phyloP scores from a whole-genome alignment of 2,329 filamentous ascomycete genomes.

The Neofusicoccum kwambonambiense region DNA sequence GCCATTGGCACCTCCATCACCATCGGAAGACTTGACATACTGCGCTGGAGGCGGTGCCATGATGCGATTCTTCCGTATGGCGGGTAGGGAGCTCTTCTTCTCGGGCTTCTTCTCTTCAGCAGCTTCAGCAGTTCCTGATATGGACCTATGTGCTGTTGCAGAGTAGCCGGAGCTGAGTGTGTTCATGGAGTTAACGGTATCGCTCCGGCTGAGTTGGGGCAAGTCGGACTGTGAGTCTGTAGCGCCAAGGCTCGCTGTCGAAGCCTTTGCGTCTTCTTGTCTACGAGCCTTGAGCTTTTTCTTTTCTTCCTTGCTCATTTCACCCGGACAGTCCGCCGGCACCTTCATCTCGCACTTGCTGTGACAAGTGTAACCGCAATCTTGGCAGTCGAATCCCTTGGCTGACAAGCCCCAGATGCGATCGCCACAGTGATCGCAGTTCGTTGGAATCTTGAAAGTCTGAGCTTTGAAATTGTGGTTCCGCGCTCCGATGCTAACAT shows the following conservation, averaged over 20 bases:
- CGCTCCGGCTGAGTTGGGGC: slow-evolving; percentile 70
- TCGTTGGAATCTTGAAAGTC: slow-evolving; percentile 98
- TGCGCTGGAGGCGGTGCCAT: slow-evolving; percentile 83
- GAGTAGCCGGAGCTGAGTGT: slow-evolving; percentile 81
- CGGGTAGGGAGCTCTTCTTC: slow-evolving; percentile 34
- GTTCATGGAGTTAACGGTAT: slow-evolving; percentile 80
- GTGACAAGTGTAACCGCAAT: slow-evolving; percentile 97
- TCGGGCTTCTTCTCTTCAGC: slow-evolving; percentile 51
- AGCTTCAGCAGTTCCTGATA: slow-evolving; percentile 60
- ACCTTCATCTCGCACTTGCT: slow-evolving; percentile 99
- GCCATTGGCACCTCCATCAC: slow-evolving; percentile 53
- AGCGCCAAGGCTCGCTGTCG: slow-evolving; percentile 43
- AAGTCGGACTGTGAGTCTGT: slow-evolving; percentile 59
- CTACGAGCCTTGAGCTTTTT: slow-evolving; percentile 88
- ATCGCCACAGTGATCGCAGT: slow-evolving; percentile 95
- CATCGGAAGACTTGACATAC: slow-evolving; percentile 59
- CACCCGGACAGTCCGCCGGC: slow-evolving; percentile 89
- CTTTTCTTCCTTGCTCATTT: slow-evolving; percentile 89
- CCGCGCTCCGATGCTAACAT: slow-evolving; percentile 86
- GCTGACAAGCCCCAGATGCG: slow-evolving; percentile 95
- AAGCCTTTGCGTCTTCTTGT: slow-evolving; percentile 71
- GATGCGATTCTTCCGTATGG: slow-evolving; percentile 62
- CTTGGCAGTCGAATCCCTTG: slow-evolving; percentile 92
- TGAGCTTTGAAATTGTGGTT: slow-evolving; percentile 99
- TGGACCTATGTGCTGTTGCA: slow-evolving; percentile 72